Conservation (phyloP, 2,329 filamentous ascomycete genomes). For the Bipolaris victoriae region DNA sequence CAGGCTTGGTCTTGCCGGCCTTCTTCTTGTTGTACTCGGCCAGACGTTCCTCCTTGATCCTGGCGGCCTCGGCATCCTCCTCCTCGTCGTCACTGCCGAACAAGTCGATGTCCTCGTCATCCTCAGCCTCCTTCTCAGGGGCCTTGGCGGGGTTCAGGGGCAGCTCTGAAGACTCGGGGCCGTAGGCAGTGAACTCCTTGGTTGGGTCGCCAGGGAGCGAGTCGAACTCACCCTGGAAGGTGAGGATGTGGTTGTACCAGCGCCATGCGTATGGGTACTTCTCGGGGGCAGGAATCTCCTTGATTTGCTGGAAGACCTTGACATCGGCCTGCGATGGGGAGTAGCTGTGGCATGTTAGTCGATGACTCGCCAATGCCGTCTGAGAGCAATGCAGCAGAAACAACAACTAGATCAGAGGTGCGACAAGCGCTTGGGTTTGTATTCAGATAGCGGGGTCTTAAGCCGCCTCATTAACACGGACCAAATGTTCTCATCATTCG, state of each 20-base stretch:
- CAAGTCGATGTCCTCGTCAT: constrained; percentile 77
- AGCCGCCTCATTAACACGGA: constrained; percentile 95
- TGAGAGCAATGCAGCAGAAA: constrained; percentile 21
- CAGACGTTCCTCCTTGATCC: constrained; percentile 85
- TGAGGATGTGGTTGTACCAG: constrained; percentile 99
- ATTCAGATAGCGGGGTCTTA: constrained; percentile 88
- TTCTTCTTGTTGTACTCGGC: constrained; percentile 98
- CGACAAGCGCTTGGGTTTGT: constrained; percentile 75
- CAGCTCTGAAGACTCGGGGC: constrained; percentile 78
- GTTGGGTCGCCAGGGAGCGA: constrained; percentile 88
- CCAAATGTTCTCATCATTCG: constrained; percentile 85
- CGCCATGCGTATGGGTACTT: constrained; percentile 94
- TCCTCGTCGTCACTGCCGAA: constrained; percentile 89
- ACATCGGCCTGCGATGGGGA: constrained; percentile 92
- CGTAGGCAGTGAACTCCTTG: constrained; percentile 88
- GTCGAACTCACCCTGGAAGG: constrained; percentile 90
- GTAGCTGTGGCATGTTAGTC: constrained; percentile 55
- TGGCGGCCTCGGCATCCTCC: constrained; percentile 72
- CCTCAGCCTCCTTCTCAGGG: constrained; percentile 66
- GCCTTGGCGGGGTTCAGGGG: constrained; percentile 87
- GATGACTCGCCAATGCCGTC: constrained; percentile 18
- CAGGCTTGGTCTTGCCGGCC: constrained; percentile 86
- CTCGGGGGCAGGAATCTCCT: constrained; percentile 72
- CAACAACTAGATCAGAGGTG: constrained; percentile 66
- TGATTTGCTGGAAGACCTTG: constrained; percentile 89